These are phyloP conservation scores for Fusarium gaditjirri DNA, from an alignment of 2,329 filamentous ascomycete genomes.

Conservation along the genomic window DNA sequence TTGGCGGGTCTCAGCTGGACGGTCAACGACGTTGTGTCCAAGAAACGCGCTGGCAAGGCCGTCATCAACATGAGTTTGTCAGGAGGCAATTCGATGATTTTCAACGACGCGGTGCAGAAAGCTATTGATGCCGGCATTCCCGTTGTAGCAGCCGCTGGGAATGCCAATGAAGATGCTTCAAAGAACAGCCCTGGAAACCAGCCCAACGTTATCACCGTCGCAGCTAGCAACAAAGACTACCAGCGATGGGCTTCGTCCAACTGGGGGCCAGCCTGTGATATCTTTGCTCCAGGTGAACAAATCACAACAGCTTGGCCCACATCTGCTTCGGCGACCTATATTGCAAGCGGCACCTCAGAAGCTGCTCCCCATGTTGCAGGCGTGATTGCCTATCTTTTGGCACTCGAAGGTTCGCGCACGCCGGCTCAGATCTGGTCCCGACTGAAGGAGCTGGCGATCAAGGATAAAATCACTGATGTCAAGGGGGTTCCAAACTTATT, in stretches of 20 bases:
- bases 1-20: constrained; percentile 49
- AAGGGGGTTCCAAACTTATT: constrained; percentile 27
- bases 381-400: constrained; percentile 32
- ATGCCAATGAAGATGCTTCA: constrained; percentile 17
- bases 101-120: constrained; percentile 36
- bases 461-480: constrained; percentile 7
- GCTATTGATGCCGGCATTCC: constrained; percentile 43
- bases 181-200: constrained; percentile 26
- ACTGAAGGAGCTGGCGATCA: constrained; percentile 21
- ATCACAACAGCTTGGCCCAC: constrained; percentile 44
- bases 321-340: background rate
- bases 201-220: constrained; percentile 41
- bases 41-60: constrained; percentile 44
- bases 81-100: background rate
- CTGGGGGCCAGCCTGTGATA: constrained; percentile 47
- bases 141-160: constrained; percentile 51
- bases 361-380: constrained; percentile 39
- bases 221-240: constrained; percentile 47
- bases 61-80: constrained; percentile 58
- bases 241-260: constrained; percentile 56
- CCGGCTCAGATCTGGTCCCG: constrained; percentile 9
- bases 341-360: constrained; percentile 28
- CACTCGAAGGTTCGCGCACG: constrained; percentile 24
- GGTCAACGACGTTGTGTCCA: constrained; percentile 45
- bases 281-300: constrained; percentile 15